A percentile compares a stretch with the other conserved stretches of the same genome.
These are phyloP conservation scores for Erigeron philadelphicus DNA, from an alignment of 140 eudicot genomes.

Conservation along the genomic window DNA sequence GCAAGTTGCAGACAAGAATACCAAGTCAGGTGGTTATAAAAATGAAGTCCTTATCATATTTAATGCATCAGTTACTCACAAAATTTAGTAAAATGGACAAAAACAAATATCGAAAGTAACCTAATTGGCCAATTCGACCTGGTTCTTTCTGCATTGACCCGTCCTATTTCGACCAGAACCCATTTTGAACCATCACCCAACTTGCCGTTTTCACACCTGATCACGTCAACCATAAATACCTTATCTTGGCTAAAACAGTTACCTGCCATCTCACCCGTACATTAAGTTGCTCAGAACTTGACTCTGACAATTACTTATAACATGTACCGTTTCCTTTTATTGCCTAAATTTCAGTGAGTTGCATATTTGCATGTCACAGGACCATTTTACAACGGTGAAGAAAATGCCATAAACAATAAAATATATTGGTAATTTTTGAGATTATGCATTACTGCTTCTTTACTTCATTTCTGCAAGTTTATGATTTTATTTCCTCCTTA, in stretches of 20 bases:
- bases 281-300: neutral
- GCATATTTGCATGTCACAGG: slow-evolving; percentile 36
- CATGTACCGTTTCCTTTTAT: neutral
- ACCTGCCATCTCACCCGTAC: neutral
- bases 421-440: slow-evolving; percentile 59
- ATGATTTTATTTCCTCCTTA: slow-evolving; percentile 11
- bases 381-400: slow-evolving; percentile 71
- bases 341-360: slow-evolving; percentile 19
- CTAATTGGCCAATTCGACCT: neutral
- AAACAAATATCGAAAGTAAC: neutral
- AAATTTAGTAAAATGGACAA: neutral
- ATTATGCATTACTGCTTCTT: slow-evolving; percentile 4
- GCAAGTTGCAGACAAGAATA: too few relatives aligned
- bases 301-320: neutral
- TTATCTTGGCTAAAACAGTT: neutral
- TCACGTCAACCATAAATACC: neutral
- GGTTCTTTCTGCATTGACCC: neutral
- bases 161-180: neutral
- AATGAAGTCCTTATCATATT: neutral
- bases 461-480: neutral
- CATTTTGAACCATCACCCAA: neutral
- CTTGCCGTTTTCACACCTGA: neutral
- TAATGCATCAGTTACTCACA: neutral
- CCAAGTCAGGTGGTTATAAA: too few relatives aligned
- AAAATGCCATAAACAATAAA: slow-evolving; percentile 61